These are phyloP conservation scores for Striga hermonthica DNA, from an alignment of 305 asterid genomes.

Conservation along the genomic window DNA sequence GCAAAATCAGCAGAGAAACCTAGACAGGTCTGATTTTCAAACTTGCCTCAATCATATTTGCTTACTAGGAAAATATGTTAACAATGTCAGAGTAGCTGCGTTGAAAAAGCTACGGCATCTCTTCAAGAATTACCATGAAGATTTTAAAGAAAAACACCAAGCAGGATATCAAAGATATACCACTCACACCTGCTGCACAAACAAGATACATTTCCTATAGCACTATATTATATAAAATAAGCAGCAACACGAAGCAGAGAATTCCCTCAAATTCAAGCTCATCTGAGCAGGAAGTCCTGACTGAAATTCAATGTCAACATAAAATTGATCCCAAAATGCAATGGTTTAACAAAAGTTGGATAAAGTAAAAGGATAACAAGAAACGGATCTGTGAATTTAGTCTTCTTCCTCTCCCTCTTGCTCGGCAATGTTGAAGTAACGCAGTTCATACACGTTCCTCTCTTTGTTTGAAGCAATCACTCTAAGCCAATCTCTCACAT, in stretches of 20 bases:
- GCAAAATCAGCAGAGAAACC: too few relatives aligned
- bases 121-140: too few relatives aligned
- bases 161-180: too few relatives aligned
- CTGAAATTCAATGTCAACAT: constrained; percentile 3
- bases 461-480: constrained; percentile 67
- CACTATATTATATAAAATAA: not conserved
- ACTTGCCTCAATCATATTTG: too few relatives aligned
- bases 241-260: not conserved
- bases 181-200: too few relatives aligned
- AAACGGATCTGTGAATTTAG: constrained; percentile 20
- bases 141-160: too few relatives aligned
- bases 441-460: constrained; percentile 52
- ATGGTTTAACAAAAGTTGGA: not conserved
- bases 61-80: too few relatives aligned
- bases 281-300: not conserved
- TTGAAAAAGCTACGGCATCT: too few relatives aligned
- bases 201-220: not conserved
- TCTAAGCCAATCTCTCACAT: constrained; percentile 74
- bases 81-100: too few relatives aligned
- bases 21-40: too few relatives aligned
- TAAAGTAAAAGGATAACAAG: not conserved
- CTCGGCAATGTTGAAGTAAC: constrained; percentile 86
- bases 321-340: not conserved
- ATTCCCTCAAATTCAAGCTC: not conserved
- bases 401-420: constrained; percentile 80